A percentile compares a stretch with the other conserved stretches of the same genome.
Evolutionary conservation across 495 filamentous ascomycete species (phyloP).

Genomic region (Penicillium longicatenatum): DNA sequence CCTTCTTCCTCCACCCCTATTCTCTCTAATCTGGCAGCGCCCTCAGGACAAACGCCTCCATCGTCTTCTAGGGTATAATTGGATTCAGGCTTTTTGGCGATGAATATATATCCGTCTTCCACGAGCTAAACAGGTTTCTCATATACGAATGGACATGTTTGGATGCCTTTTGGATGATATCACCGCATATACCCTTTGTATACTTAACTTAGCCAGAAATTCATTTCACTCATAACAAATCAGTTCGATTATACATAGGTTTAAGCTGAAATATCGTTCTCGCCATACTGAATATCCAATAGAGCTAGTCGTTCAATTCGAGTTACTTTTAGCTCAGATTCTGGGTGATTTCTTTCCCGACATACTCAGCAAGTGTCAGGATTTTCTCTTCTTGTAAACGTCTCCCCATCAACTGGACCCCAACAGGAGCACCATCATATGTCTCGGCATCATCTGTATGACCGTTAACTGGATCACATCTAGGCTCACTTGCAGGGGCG

Average conservation of each 20-base stretch:
- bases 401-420: conserved; percentile 53
- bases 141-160: not conserved
- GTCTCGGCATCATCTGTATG: conserved; percentile 51
- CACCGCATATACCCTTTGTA: conserved; percentile 5
- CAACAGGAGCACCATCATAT: conserved; percentile 57
- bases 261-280: not conserved
- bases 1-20: conserved; percentile 25
- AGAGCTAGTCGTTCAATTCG: not conserved
- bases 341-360: conserved; percentile 27
- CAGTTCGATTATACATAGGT: too few relatives aligned
- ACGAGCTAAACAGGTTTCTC: not conserved
- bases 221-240: not conserved
- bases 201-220: not conserved
- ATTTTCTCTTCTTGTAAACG: conserved; percentile 58
- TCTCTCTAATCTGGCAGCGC: conserved; percentile 30
- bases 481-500: not conserved
- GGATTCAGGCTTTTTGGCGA: not conserved
- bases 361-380: conserved; percentile 42
- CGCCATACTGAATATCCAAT: not conserved
- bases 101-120: not conserved
- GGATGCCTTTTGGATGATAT: not conserved
- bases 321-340: not conserved
- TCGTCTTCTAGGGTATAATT: conserved; percentile 17
- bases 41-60: conserved; percentile 30
- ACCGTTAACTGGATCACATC: conserved; percentile 4